Conservation (phyloP, 306 rosid genomes). For the Trichosanthes cucumerina region DNA sequence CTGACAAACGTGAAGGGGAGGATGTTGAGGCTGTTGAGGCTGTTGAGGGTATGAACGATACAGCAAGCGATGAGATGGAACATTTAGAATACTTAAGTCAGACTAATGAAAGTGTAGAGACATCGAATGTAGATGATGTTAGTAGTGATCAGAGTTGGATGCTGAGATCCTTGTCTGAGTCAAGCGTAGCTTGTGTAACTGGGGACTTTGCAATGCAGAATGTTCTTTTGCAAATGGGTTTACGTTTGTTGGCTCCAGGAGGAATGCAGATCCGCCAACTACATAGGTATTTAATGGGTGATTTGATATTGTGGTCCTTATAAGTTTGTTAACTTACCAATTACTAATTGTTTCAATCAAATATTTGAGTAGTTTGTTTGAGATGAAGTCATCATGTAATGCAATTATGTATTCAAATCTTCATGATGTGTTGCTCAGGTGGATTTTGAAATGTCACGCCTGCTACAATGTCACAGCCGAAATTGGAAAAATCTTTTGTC, state of each 20-base stretch:
- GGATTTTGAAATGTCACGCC: constrained; percentile 94
- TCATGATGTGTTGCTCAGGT: constrained; percentile 36
- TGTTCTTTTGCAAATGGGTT: constrained; percentile 91
- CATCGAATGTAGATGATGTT: constrained; percentile 49
- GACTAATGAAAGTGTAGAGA: constrained; percentile 43
- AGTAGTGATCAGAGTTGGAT: constrained; percentile 84
- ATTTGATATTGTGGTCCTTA: not conserved
- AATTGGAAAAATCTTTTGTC: constrained; percentile 81
- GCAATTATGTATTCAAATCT: not conserved
- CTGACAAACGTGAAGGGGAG: constrained; percentile 2
- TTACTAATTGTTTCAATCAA: not conserved
- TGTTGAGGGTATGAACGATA: constrained; percentile 11
- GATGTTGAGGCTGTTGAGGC: constrained; percentile 21
- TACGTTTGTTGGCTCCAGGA: constrained; percentile 86
- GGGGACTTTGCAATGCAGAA: constrained; percentile 96
- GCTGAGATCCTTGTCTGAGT: constrained; percentile 79
- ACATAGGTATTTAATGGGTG: constrained; percentile 42
- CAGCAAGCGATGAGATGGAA: constrained; percentile 23
- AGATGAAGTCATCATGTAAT: not conserved
- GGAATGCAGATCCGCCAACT: constrained; percentile 80
- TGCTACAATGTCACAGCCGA: constrained; percentile 76
- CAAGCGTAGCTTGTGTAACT: constrained; percentile 82
- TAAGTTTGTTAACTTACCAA: not conserved
- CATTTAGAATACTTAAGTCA: constrained; percentile 45
- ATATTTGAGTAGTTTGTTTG: not conserved